Conservation (phyloP, 192 early-diverging fungal genomes). For the Obelidium mucronatum region DNA sequence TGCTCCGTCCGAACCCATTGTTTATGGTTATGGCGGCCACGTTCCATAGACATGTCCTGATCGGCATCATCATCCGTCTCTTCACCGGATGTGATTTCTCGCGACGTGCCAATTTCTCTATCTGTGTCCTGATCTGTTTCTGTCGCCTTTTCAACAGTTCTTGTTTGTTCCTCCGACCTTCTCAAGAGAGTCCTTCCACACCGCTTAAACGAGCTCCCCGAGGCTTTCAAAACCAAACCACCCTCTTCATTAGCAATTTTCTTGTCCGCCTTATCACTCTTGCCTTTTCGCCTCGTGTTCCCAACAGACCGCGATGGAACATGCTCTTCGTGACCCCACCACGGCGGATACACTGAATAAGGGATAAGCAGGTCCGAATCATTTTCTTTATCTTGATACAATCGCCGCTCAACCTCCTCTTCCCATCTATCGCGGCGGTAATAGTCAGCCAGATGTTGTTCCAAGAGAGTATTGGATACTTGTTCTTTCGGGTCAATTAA, state of each 20-base stretch:
- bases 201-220: not conserved
- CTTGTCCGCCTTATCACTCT: not conserved
- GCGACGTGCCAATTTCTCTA: not conserved
- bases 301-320: not conserved
- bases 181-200: not conserved
- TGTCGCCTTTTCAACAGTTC: not conserved
- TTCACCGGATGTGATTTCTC: not conserved
- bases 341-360: constrained; percentile 23
- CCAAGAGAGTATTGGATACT: too few species aligned
- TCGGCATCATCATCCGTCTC: not conserved
- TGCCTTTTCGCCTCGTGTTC: not conserved
- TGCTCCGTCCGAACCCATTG: constrained; percentile 4
- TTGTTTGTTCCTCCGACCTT: not conserved
- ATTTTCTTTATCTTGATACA: too few species aligned
- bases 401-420: too few species aligned
- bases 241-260: not conserved
- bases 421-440: too few species aligned
- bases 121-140: not conserved
- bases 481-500: too few species aligned
- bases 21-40: not conserved
- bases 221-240: not conserved
- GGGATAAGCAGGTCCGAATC: not conserved
- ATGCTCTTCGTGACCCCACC: constrained; percentile 36
- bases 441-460: too few species aligned
- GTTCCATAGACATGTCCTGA: not conserved